Evolutionary conservation across 768 basidiomycete species (phyloP).

Genomic region (Suillus paluster): DNA sequence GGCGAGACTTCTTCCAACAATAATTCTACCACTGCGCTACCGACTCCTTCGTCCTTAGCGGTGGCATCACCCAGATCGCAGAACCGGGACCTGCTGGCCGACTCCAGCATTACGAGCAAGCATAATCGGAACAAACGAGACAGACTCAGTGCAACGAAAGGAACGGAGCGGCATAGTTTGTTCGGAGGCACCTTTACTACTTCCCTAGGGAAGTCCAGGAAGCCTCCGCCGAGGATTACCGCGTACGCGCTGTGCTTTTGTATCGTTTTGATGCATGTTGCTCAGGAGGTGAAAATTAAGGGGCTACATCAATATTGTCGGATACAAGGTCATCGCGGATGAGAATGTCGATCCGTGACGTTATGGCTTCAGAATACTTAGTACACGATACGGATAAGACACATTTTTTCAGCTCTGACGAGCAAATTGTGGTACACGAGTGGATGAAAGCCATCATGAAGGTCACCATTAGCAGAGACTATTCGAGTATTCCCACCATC

Average conservation of each 20-base stretch:
- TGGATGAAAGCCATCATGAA: constrained; percentile 99
- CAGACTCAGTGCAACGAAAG: constrained; percentile 43
- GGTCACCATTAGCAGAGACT: constrained; percentile 94
- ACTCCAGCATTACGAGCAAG: constrained; percentile 25
- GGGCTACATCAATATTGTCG: constrained; percentile 91
- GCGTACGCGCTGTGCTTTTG: constrained; percentile 47
- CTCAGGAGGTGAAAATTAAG: constrained; percentile 91
- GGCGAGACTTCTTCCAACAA: constrained; percentile 30
- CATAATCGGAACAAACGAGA: constrained; percentile 57
- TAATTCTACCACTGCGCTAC: constrained; percentile 28
- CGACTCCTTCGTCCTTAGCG: constrained; percentile 24
- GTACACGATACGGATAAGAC: constrained; percentile 87
- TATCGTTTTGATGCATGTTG: constrained; percentile 7
- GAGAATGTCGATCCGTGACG: constrained; percentile 90
- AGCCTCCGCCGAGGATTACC: constrained; percentile 80
- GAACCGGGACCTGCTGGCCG: constrained; percentile 31
- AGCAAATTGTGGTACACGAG: constrained; percentile 82
- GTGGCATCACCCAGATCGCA: constrained; percentile 23
- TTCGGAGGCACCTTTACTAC: constrained; percentile 73
- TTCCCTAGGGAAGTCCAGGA: constrained; percentile 68
- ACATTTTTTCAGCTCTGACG: constrained; percentile 92
- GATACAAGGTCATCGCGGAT: constrained; percentile 93
- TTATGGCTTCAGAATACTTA: constrained; percentile 95
- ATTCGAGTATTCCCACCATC: constrained; percentile 95
- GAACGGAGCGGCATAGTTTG: constrained; percentile 73